Evolutionary conservation across 2,329 filamentous ascomycete species (phyloP), one percentile per base, ranked within the genome.

Genomic region (Lecanoromycetidae sp.): DNA sequence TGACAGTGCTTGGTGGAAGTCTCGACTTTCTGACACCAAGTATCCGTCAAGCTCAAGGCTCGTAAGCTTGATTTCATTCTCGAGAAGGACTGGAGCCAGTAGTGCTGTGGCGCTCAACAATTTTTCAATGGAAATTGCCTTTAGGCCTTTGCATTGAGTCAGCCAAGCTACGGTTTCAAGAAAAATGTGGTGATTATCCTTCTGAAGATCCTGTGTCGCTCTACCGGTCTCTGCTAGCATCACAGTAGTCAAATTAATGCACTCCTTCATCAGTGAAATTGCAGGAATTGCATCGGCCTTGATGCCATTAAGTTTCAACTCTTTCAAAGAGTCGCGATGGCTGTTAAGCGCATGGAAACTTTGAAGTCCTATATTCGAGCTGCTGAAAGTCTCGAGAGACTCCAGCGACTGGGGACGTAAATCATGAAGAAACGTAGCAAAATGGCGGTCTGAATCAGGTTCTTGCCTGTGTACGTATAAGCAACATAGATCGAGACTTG

Each of bases 341-440:
- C 63, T 60, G 50, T 69, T 72, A 3, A 77, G 56, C 2, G 72
- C 69, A 9, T 68, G 57, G 34, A 79, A 71, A 1, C 75, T 72
- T 42, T 74, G 63, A 2, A 64, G 58, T 3, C 71, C 71, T 19
- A 80, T 67, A 2, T 66, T 62, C 51, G 74, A 72, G 20, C 66
- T 62, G 54, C 71, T 71, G 44, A 76, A 67, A 27, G 77, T 70
- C 46, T 74, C 65, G 46, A 83, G 76, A 5, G 66, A 68, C 46
- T 66, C 66, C 3, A 84, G 61, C 1, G 69, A 74, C 48, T 81
- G 71, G 3, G 68, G 64, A 17, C 62, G 66, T 44, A 83, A 66
- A 0, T 66, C 64, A n/a, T 60, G 62, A 41, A 83, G 67, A 56
- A 82, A 81, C 2, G 64, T 63, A 0, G 76, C 71, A 40, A 82